phyloP scores from a whole-genome alignment of 805 yeast species.

The Brettanomyces nanus region DNA sequence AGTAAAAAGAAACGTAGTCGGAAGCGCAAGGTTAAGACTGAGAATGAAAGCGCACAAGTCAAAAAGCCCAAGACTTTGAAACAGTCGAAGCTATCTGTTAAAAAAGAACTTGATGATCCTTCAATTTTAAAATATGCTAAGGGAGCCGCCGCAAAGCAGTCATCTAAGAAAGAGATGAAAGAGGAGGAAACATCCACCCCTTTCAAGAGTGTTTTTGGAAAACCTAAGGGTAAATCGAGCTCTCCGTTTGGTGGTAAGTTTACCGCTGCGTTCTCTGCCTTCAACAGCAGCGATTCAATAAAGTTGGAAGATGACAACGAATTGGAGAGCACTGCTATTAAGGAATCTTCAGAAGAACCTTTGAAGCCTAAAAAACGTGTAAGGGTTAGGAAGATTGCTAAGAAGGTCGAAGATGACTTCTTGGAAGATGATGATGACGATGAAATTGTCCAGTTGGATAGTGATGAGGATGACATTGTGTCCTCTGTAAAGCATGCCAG shows the following conservation, averaged over 20 bases:
- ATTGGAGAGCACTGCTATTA: background rate
- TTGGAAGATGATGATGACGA: background rate
- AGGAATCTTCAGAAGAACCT: background rate
- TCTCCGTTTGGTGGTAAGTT: constrained; percentile 5
- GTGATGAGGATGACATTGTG: constrained; percentile 2
- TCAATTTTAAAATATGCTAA: constrained; percentile 3
- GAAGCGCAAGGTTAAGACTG: constrained; percentile 16
- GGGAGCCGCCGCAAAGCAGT: background rate
- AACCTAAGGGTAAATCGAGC: background rate
- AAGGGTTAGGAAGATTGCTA: background rate
- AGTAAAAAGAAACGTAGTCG: constrained; percentile 25
- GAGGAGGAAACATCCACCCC: background rate
- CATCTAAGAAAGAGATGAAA: constrained; percentile 1
- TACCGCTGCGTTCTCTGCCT: constrained; percentile 4
- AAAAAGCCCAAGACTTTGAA: constrained; percentile 8
- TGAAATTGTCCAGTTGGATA: background rate
- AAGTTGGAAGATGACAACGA: background rate
- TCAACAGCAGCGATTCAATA: background rate
- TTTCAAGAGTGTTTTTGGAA: constrained; percentile 3
- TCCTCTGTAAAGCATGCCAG: background rate
- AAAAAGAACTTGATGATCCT: constrained; percentile 10
- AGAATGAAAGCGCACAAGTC: constrained; percentile 9
- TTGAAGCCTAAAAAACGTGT: background rate
- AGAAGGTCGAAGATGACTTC: background rate
- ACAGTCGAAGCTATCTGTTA: constrained; percentile 12